Evolutionary conservation across 331 rosid species (phyloP).

Genomic region (Dryas integrifolia): DNA sequence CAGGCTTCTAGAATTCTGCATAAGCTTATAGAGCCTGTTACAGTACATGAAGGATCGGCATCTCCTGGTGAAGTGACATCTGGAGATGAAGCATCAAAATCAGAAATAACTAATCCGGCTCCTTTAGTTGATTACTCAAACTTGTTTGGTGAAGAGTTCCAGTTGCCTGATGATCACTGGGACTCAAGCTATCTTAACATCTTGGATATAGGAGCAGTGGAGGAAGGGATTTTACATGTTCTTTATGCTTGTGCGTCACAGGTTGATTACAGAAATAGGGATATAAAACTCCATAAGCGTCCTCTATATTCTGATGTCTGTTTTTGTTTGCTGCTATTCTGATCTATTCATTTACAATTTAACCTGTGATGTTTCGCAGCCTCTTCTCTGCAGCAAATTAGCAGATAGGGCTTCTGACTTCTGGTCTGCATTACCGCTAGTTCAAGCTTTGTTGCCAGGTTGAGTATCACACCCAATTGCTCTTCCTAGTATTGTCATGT

Average conservation of each 20-base stretch:
- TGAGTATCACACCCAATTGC: slow-evolving; percentile 21
- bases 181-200: slow-evolving; percentile 69
- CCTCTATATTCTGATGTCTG: slow-evolving; percentile 9
- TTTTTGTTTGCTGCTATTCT: slow-evolving; percentile 25
- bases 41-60: slow-evolving; percentile 46
- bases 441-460: slow-evolving; percentile 95
- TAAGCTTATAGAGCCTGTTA: slow-evolving; percentile 62
- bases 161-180: slow-evolving; percentile 63
- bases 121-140: slow-evolving; percentile 66
- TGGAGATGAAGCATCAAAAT: slow-evolving; percentile 52
- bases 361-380: slow-evolving; percentile 46
- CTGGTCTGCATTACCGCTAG: slow-evolving; percentile 75
- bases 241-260: slow-evolving; percentile 90
- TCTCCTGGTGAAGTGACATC: slow-evolving; percentile 48
- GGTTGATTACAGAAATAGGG: slow-evolving; percentile 50
- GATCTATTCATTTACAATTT: slow-evolving; percentile 16
- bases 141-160: slow-evolving; percentile 84
- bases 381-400: slow-evolving; percentile 79
- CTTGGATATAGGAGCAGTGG: slow-evolving; percentile 79
- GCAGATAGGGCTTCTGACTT: slow-evolving; percentile 73
- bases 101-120: slow-evolving; percentile 43
- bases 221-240: slow-evolving; percentile 85
- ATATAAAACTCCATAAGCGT: slow-evolving; percentile 19
- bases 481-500: not conserved
- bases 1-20: slow-evolving; percentile 83